These are phyloP conservation scores for Tetraselmis chui DNA, from an alignment of 139 green algal species.

Conservation along the genomic window DNA sequence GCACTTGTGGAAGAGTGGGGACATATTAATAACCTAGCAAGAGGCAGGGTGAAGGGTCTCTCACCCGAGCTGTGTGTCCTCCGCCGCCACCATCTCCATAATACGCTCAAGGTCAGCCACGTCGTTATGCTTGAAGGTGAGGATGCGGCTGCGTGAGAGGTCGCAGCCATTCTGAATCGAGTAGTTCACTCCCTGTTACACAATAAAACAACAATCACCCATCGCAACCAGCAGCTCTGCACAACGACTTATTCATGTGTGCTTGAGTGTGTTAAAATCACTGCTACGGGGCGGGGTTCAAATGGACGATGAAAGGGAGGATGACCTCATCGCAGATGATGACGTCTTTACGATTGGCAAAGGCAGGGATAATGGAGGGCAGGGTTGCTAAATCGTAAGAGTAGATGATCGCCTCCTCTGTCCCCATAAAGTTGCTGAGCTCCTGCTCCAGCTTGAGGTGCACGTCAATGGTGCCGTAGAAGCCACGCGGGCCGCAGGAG, in stretches of 20 bases:
- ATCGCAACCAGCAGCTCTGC: too few relatives aligned
- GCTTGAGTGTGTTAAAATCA: too few relatives aligned
- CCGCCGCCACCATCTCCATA: constrained; percentile 50
- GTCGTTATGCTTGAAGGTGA: constrained; percentile 94
- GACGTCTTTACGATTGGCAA: constrained; percentile 83
- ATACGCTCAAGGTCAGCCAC: constrained; percentile 72
- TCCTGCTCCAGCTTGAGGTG: constrained; percentile 80
- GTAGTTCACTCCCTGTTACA: constrained; percentile 57
- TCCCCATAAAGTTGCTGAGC: constrained; percentile 75
- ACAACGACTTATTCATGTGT: too few relatives aligned
- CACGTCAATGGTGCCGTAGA: constrained; percentile 97
- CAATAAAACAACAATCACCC: too few relatives aligned
- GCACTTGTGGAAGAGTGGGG: too few relatives aligned
- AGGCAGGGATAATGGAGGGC: constrained; percentile 85
- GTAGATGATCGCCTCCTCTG: constrained; percentile 86
- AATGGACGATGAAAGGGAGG: neutral
- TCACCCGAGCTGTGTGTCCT: constrained; percentile 39
- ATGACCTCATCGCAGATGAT: constrained; percentile 72
- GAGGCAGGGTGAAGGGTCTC: too few relatives aligned
- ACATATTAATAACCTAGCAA: too few relatives aligned
- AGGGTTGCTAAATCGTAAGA: constrained; percentile 89
- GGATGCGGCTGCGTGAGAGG: constrained; percentile 63
- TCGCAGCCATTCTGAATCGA: constrained; percentile 71
- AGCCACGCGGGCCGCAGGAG: constrained; percentile 93
- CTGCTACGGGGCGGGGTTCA: too few relatives aligned